These are phyloP conservation scores for Sanghuangporus weigelae DNA, from an alignment of 1,284 basidiomycete genomes.

Conservation along the genomic window DNA sequence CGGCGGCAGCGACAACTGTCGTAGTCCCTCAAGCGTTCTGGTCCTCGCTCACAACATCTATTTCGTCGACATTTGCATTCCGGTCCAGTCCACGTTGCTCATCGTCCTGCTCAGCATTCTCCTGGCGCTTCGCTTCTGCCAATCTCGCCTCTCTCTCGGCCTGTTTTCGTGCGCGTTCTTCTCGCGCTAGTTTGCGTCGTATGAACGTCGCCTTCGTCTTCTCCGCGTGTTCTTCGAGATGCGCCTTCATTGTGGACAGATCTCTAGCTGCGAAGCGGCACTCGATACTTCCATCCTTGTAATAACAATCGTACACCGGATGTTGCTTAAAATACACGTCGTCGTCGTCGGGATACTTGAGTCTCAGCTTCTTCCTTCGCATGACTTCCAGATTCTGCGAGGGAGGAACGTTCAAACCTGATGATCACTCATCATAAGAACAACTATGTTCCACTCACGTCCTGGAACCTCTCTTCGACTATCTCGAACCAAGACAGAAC, in stretches of 20 bases:
- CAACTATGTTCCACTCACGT: background rate
- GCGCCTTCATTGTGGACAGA: background rate
- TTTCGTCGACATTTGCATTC: background rate
- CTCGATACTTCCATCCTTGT: background rate
- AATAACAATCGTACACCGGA: background rate
- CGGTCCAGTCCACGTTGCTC: background rate
- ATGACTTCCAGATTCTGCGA: background rate
- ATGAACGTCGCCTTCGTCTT: background rate
- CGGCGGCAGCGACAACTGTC: too few species aligned
- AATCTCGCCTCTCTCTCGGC: background rate
- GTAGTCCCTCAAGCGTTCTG: too few species aligned
- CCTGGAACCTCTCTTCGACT: background rate
- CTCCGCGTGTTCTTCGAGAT: conserved; percentile 10
- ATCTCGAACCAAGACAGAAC: conserved; percentile 72
- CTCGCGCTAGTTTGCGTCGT: background rate
- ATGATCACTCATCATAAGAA: background rate
- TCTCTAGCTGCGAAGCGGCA: background rate
- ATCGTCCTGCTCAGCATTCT: background rate
- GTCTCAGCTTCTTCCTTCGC: background rate
- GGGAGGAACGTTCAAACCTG: background rate
- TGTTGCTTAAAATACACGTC: background rate
- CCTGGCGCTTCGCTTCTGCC: background rate
- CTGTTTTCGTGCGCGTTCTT: background rate
- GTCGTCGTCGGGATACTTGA: background rate
- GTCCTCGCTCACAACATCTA: too few species aligned